Percentiles rank a stretch among this genome's conserved stretches.
phyloP scores from a whole-genome alignment of 2,329 filamentous ascomycete species.

The Lecanicillium sp. region DNA sequence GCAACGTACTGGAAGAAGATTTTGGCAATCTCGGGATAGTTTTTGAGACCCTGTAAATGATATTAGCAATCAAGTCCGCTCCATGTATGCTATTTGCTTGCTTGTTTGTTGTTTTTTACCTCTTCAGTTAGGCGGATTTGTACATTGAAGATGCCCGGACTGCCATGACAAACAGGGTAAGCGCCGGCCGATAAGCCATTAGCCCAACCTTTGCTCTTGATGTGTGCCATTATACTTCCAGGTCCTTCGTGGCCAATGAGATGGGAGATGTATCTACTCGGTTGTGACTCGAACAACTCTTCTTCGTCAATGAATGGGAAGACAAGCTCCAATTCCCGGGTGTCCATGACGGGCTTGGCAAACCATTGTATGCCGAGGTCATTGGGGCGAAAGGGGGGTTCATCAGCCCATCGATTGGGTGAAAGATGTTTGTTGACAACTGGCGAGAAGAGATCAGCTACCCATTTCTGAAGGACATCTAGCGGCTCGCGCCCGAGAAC shows the following conservation, averaged over 20 bases:
- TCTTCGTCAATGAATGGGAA: constrained; percentile 87
- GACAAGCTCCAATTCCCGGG: constrained; percentile 66
- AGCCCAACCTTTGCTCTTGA: constrained; percentile 86
- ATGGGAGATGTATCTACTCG: constrained; percentile 79
- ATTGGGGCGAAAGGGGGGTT: constrained; percentile 38
- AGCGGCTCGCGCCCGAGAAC: constrained; percentile 75
- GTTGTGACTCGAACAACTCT: constrained; percentile 67
- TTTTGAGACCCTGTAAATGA: constrained; percentile 52
- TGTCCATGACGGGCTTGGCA: constrained; percentile 87
- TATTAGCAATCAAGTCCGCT: constrained; percentile 2
- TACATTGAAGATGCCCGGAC: constrained; percentile 69
- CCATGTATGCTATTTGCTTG: too few species aligned
- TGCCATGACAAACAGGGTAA: constrained; percentile 67
- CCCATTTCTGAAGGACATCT: constrained; percentile 77
- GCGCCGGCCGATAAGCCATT: constrained; percentile 74
- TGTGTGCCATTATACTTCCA: constrained; percentile 81
- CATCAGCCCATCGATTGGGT: constrained; percentile 45
- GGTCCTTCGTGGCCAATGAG: constrained; percentile 89
- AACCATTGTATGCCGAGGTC: constrained; percentile 63
- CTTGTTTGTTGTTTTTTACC: constrained; percentile 31
- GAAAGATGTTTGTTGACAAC: constrained; percentile 75
- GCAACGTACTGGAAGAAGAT: constrained; percentile 87
- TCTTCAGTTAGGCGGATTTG: constrained; percentile 76
- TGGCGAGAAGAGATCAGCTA: constrained; percentile 70
- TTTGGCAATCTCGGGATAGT: constrained; percentile 76